phyloP scores from a whole-genome alignment of 169 alveolate genomes.

The Plasmodium knowlesi region DNA sequence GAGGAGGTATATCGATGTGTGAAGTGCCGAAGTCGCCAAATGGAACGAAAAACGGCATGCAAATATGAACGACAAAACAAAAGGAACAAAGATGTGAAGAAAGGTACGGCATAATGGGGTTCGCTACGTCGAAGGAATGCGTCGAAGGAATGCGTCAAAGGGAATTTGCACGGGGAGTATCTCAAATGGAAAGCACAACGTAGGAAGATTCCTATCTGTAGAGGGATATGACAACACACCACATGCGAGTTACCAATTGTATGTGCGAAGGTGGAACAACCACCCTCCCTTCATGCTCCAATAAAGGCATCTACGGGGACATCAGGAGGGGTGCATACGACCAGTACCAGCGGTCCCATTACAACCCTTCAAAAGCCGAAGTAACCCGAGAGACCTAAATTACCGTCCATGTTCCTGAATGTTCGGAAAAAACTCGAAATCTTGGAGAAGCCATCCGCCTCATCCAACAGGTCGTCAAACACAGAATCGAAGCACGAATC shows the following conservation, averaged over 20 bases:
- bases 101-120: background rate
- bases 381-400: constrained; percentile 27
- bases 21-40: background rate
- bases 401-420: constrained; percentile 29
- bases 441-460: constrained; percentile 21
- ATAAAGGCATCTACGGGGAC: background rate
- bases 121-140: background rate
- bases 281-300: background rate
- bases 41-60: background rate
- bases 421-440: constrained; percentile 46
- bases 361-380: constrained; percentile 44
- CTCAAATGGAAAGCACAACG: background rate
- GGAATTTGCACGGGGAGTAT: background rate
- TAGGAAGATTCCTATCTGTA: background rate
- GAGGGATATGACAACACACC: background rate
- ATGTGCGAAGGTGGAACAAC: background rate
- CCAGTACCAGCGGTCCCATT: background rate
- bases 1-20: background rate
- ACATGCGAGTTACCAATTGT: background rate
- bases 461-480: constrained; percentile 34
- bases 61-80: background rate
- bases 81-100: background rate
- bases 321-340: background rate
- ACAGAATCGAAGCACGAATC: constrained; percentile 8
- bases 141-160: background rate